phyloP scores from a whole-genome alignment of 768 basidiomycete species.

The Amanita pallidorosea region DNA sequence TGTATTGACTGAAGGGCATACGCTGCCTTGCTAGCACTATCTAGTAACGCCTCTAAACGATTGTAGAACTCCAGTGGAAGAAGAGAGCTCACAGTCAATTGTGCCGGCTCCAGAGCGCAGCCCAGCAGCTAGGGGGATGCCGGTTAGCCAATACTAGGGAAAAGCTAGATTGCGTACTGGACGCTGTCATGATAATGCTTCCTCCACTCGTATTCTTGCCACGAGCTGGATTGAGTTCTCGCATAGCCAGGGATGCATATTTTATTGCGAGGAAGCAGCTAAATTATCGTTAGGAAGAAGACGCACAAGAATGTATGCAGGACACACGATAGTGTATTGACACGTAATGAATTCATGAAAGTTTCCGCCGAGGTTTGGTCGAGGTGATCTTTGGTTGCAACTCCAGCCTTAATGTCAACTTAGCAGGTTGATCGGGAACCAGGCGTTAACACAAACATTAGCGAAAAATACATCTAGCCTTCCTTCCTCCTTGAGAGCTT shows the following conservation, averaged over 20 bases:
- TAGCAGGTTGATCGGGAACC: background rate
- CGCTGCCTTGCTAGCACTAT: conserved; percentile 93
- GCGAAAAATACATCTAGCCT: conserved; percentile 92
- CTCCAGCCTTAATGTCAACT: conserved; percentile 47
- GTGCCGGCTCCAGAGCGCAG: conserved; percentile 75
- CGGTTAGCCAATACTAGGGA: background rate
- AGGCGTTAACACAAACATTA: conserved; percentile 45
- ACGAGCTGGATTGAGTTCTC: conserved; percentile 46
- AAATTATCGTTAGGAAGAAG: background rate
- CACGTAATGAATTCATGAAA: conserved; percentile 68
- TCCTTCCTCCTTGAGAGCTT: conserved; percentile 71
- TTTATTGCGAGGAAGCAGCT: conserved; percentile 90
- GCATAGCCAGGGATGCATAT: conserved; percentile 77
- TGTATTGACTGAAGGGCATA: conserved; percentile 15
- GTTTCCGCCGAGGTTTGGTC: conserved; percentile 45
- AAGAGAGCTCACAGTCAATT: conserved; percentile 53
- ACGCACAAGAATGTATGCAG: conserved; percentile 13
- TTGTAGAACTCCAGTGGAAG: background rate
- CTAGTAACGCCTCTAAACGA: conserved; percentile 22
- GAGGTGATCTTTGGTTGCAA: conserved; percentile 34
- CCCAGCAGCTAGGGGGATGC: conserved; percentile 54
- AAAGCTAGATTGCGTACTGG: conserved; percentile 35
- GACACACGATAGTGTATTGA: conserved; percentile 56
- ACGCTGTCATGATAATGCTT: conserved; percentile 83
- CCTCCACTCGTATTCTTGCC: conserved; percentile 66